A percentile compares a stretch with the other conserved stretches of the same genome.
These are phyloP conservation scores for Debaryomyces singareniensis DNA, from an alignment of 1,139 yeast species.

Conservation along the genomic window DNA sequence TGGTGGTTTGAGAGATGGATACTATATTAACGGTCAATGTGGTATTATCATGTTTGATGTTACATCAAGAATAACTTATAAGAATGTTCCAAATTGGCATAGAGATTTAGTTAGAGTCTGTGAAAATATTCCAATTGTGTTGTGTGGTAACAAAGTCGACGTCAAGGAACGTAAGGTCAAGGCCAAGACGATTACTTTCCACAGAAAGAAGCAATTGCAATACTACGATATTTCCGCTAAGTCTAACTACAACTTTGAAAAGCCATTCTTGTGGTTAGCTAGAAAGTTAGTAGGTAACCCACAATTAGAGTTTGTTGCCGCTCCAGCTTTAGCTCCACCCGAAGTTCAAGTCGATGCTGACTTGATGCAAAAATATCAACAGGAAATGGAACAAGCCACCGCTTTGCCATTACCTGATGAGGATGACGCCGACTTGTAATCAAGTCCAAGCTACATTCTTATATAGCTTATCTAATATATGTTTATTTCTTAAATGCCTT, in stretches of 20 bases:
- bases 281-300: slow-evolving; percentile 99
- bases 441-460: neutral
- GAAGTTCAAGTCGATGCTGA: slow-evolving; percentile 96
- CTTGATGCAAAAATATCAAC: slow-evolving; percentile 96
- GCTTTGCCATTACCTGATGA: slow-evolving; percentile 99
- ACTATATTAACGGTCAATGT: slow-evolving; percentile 99
- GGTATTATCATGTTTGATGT: slow-evolving; percentile 99
- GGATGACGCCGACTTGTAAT: slow-evolving; percentile 95
- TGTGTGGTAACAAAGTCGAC: slow-evolving; percentile 99
- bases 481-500: neutral
- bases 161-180: slow-evolving; percentile 99
- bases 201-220: slow-evolving; percentile 99
- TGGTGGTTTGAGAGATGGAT: slow-evolving; percentile 99
- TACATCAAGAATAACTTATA: slow-evolving; percentile 98
- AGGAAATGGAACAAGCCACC: slow-evolving; percentile 99
- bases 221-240: slow-evolving; percentile 99
- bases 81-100: slow-evolving; percentile 99
- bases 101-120: slow-evolving; percentile 98
- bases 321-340: slow-evolving; percentile 99
- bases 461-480: slow-evolving; percentile 1
- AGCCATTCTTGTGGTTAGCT: slow-evolving; percentile 99
- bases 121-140: slow-evolving; percentile 98
- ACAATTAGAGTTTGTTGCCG: slow-evolving; percentile 95
- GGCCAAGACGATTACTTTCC: slow-evolving; percentile 99
- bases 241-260: slow-evolving; percentile 98